phyloP scores from a whole-genome alignment of 306 rosid genomes.

The cucumber (Cucumis sativus) region DNA sequence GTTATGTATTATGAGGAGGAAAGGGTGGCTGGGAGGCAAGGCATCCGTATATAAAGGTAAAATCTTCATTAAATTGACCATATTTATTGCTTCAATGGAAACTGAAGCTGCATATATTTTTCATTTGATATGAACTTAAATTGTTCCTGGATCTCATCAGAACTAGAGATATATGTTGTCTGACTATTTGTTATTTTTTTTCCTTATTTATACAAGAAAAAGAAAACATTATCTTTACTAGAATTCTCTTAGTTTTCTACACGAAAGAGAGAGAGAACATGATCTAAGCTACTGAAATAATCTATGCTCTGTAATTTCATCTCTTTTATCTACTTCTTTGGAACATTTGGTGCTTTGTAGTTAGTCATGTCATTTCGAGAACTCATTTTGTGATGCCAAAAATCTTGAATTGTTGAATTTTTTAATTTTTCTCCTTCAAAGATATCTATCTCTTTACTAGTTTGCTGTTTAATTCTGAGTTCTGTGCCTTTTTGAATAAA shows the following conservation, averaged over 20 bases:
- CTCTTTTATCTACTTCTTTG: not conserved
- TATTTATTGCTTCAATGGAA: not conserved
- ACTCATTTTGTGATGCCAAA: not conserved
- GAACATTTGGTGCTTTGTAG: not conserved
- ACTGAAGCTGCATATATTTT: not conserved
- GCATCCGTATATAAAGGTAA: slow-evolving; percentile 51
- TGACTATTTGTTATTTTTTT: not conserved
- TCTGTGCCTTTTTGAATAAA: not conserved
- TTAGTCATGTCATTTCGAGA: not conserved
- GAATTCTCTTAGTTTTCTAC: not conserved
- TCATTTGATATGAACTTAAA: not conserved
- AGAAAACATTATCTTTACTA: not conserved
- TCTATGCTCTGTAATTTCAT: not conserved
- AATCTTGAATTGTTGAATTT: not conserved
- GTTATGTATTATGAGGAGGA: slow-evolving; percentile 42
- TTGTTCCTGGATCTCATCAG: not conserved
- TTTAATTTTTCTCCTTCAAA: not conserved
- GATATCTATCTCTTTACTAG: not conserved
- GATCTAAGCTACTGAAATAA: not conserved
- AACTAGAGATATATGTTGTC: not conserved
- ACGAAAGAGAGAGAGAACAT: not conserved
- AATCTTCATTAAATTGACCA: slow-evolving; percentile 5
- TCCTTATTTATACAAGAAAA: not conserved
- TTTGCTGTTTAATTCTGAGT: not conserved
- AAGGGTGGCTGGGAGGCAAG: slow-evolving; percentile 60